These are phyloP conservation scores for Imleria badia DNA, from an alignment of 768 basidiomycete genomes.

Conservation along the genomic window DNA sequence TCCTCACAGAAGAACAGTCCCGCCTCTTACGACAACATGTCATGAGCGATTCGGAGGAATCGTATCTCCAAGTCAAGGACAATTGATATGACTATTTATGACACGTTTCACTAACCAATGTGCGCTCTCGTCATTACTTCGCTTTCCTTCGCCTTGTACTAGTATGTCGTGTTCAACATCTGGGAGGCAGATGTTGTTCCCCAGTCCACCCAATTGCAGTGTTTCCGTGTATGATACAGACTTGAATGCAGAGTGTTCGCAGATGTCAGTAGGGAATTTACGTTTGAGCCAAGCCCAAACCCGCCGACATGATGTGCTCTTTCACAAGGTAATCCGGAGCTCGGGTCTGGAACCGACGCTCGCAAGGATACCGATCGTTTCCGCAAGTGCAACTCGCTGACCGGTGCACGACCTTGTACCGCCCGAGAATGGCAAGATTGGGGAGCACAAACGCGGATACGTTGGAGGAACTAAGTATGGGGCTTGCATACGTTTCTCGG, in stretches of 20 bases:
- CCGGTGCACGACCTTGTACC: slow-evolving; percentile 51
- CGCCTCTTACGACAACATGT: slow-evolving; percentile 24
- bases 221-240: neutral
- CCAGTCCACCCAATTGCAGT: neutral
- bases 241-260: no score
- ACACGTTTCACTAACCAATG: neutral
- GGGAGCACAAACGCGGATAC: neutral
- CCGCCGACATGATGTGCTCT: no score
- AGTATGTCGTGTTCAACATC: neutral
- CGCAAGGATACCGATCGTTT: slow-evolving; percentile 44
- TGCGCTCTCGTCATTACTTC: neutral
- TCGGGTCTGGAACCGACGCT: slow-evolving; percentile 38
- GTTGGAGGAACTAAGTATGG: no score
- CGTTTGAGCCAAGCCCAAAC: no score
- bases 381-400: slow-evolving; percentile 45
- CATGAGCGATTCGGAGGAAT: slow-evolving; percentile 10
- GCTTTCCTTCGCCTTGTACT: no score
- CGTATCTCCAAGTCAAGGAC: neutral
- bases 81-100: neutral
- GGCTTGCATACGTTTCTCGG: slow-evolving; percentile 50
- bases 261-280: no score
- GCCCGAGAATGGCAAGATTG: slow-evolving; percentile 45
- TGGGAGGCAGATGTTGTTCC: neutral
- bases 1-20: slow-evolving; percentile 44
- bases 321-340: slow-evolving; percentile 37